Percentiles rank a stretch among this genome's conserved stretches.
Evolutionary conservation across 495 filamentous ascomycete genomes (phyloP).

Genomic region (Lasiosphaeria hispida): DNA sequence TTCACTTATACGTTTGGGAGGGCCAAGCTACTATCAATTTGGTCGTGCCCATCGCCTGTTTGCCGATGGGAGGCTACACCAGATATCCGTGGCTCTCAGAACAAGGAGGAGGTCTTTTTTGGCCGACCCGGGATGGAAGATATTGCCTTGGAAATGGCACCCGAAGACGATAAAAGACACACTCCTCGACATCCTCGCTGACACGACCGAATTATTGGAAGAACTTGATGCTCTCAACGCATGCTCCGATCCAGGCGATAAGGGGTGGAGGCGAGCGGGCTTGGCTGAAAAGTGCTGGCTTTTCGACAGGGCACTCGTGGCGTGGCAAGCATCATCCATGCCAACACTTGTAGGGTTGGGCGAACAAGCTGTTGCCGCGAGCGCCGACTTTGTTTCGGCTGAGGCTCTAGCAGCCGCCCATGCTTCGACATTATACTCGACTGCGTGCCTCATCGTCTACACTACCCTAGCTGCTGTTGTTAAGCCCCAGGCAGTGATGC

Average conservation of each 20-base stretch:
- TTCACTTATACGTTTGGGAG: background rate
- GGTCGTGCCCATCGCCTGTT: slow-evolving; percentile 1
- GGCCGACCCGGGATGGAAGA: slow-evolving; percentile 1
- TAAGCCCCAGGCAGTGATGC: background rate
- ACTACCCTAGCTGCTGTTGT: slow-evolving; percentile 4
- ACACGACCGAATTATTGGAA: slow-evolving; percentile 2
- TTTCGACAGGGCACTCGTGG: slow-evolving; percentile 1
- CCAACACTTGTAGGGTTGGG: slow-evolving; percentile 1
- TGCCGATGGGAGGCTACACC: slow-evolving; percentile 2
- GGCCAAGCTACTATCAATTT: slow-evolving; percentile 1
- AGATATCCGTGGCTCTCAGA: slow-evolving; percentile 3
- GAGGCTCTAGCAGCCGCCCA: slow-evolving; percentile 1
- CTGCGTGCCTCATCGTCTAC: slow-evolving; percentile 3
- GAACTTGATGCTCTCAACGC: background rate
- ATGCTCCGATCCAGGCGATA: background rate
- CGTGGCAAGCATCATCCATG: slow-evolving; percentile 5
- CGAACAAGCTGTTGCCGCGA: slow-evolving; percentile 1
- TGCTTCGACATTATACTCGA: slow-evolving; percentile 1
- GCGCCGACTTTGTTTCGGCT: background rate
- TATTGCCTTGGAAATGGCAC: slow-evolving; percentile 2
- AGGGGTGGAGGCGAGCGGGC: slow-evolving; percentile 1
- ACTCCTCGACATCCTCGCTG: slow-evolving; percentile 3
- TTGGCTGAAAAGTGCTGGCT: slow-evolving; percentile 4
- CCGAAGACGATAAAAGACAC: slow-evolving; percentile 5
- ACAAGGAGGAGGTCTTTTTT: slow-evolving; percentile 2